phyloP scores from a whole-genome alignment of 2,329 filamentous ascomycete species.

The Paracorniculantispora psalliotae region DNA sequence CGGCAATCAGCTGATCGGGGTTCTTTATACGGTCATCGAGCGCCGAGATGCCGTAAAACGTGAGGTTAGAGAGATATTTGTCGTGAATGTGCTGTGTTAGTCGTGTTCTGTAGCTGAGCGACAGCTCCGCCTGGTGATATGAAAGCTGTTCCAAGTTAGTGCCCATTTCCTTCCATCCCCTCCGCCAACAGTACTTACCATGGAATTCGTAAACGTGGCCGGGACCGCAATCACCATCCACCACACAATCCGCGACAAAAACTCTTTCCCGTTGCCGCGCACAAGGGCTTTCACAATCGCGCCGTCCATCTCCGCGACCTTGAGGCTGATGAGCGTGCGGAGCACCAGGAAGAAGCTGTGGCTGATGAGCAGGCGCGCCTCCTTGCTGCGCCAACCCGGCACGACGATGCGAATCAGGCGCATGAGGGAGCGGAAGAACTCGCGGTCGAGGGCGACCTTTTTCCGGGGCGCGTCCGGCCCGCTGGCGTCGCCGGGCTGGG shows the following conservation, averaged over 20 bases:
- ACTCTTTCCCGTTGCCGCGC: conserved; percentile 84
- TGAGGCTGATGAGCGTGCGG: conserved; percentile 86
- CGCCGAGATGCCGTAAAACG: conserved; percentile 93
- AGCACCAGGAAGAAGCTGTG: conserved; percentile 92
- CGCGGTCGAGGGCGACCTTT: conserved; percentile 88
- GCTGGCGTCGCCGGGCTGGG: conserved; percentile 26
- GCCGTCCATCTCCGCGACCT: conserved; percentile 94
- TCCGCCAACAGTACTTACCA: conserved; percentile 55
- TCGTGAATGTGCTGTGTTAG: conserved; percentile 94
- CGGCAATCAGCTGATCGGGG: conserved; percentile 92
- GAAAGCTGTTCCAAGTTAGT: conserved; percentile 58
- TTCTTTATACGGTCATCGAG: conserved; percentile 98
- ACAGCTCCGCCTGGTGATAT: conserved; percentile 93
- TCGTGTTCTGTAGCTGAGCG: conserved; percentile 85
- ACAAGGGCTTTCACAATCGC: conserved; percentile 88
- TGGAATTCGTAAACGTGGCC: conserved; percentile 96
- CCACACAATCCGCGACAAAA: conserved; percentile 83
- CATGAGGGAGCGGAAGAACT: conserved; percentile 70
- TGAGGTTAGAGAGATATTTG: conserved; percentile 94
- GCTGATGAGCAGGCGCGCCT: conserved; percentile 77
- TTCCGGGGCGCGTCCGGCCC: conserved; percentile 48
- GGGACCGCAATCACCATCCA: conserved; percentile 98
- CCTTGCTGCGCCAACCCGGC: conserved; percentile 83
- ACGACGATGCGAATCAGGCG: conserved; percentile 80
- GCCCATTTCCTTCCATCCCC: background rate